phyloP scores from a whole-genome alignment of 2,329 filamentous ascomycete species.

The Nemania abortiva region DNA sequence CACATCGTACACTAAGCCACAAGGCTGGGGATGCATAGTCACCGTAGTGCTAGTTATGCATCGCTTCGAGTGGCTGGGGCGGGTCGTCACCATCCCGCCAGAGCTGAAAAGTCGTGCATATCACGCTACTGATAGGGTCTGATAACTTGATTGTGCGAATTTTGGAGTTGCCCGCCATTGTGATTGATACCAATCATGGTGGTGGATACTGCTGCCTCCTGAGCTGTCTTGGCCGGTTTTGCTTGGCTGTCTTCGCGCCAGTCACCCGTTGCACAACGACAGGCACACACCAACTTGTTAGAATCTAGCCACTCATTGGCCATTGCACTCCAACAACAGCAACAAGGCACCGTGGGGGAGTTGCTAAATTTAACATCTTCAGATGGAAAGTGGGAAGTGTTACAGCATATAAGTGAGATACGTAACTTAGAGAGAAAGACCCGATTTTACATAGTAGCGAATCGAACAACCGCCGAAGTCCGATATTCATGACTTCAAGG shows the following conservation, averaged over 20 bases:
- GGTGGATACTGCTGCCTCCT: slow-evolving; percentile 27
- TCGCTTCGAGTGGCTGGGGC: slow-evolving; percentile 20
- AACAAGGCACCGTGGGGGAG: slow-evolving; percentile 6
- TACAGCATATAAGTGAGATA: not conserved
- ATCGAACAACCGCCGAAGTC: not conserved
- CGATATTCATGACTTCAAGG: too few species aligned
- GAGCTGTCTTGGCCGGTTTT: slow-evolving; percentile 20
- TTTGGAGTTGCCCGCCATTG: slow-evolving; percentile 18
- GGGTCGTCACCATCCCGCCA: slow-evolving; percentile 19
- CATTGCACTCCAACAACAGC: not conserved
- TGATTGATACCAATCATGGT: slow-evolving; percentile 14
- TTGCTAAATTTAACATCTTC: not conserved
- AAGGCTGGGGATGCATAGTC: slow-evolving; percentile 2
- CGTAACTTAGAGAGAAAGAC: too few species aligned
- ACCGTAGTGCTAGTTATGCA: slow-evolving; percentile 6
- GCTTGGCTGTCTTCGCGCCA: slow-evolving; percentile 18
- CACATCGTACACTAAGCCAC: slow-evolving; percentile 8
- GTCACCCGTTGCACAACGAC: not conserved
- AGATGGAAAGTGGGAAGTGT: not conserved
- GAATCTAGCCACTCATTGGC: slow-evolving; percentile 5
- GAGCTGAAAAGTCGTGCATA: slow-evolving; percentile 30
- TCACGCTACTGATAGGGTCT: slow-evolving; percentile 29
- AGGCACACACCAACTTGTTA: not conserved
- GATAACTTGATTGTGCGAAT: slow-evolving; percentile 9
- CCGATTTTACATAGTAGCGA: not conserved